Base-by-base conservation (phyloP, 2,329 filamentous ascomycete species). In the Arthrinium phaeospermum region DNA sequence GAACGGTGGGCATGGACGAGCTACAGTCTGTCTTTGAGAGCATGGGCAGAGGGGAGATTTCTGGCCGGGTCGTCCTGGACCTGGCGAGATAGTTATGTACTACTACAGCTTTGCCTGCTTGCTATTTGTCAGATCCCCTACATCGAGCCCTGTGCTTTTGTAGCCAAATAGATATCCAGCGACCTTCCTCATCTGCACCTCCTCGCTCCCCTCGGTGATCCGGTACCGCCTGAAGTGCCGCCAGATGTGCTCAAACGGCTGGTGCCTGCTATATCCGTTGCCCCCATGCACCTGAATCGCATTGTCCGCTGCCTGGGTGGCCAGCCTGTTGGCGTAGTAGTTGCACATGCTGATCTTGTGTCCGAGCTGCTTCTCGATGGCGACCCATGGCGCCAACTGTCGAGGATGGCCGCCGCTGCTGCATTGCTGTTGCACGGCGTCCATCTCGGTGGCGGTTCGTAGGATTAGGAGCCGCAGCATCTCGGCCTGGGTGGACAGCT, bases 261-360 rank as follows among this genome's bases (percentile, higher is more conserved):
- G 85, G 81, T 90, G 87, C 49, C 89, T 81, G 53, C 85, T 87
- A 77, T 91, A 91, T 1, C 89, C 89, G 76, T 88, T 87, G 0
- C 88, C 89, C 8, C 90, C 90, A 76, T 89, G 86, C 14, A 90
- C 86, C 82, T 91, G 90, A 41, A 91, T 91, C 3, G 90, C 90
- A 44, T 86, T 83, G 77, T 92, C 90, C 2, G 90, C 90, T 3
- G 89, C 88, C 77, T 91, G 84, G 14, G 86, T 89, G 70, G 87
- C 90, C 49, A 91, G 79, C 47, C 90, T 81, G 76, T 91, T 91
- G 0, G 88, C 89, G 84, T 88, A 91, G 78, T 90, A 91, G 76
- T 91, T 91, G 80, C 90, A 91, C 90, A 91, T 91, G 71, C 84
- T 86, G 44, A 91, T 89, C 77, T 90, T 89, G 77, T 90, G 88